Conservation (phyloP, 163 green algal genomes). For the Trebouxia gelatinosa region DNA sequence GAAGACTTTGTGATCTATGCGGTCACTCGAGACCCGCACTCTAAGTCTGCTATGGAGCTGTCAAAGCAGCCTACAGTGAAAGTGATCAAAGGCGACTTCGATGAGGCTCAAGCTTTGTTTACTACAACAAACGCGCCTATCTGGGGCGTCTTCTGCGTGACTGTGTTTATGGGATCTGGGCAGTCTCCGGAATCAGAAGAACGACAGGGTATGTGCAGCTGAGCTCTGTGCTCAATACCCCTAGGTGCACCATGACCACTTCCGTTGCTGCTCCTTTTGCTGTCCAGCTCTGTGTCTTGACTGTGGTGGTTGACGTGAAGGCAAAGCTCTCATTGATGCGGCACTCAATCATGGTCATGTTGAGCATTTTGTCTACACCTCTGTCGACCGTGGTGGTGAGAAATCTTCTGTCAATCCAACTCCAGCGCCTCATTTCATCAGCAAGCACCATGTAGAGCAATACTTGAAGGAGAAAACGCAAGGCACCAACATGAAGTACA, state of each 20-base stretch:
- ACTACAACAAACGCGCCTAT: background rate
- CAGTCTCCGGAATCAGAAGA: background rate
- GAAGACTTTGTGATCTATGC: conserved; percentile 9
- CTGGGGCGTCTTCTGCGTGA: conserved; percentile 3
- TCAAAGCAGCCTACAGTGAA: background rate
- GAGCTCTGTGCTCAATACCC: no score
- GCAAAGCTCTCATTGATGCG: background rate
- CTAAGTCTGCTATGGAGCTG: background rate
- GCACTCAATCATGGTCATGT: background rate
- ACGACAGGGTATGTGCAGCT: no score
- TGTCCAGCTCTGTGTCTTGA: no score
- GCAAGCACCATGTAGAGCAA: conserved; percentile 17
- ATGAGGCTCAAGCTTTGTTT: background rate
- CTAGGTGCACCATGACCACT: no score
- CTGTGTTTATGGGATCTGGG: background rate
- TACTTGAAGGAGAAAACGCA: background rate
- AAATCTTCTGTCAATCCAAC: background rate
- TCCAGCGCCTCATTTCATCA: conserved; percentile 5
- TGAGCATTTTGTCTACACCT: conserved; percentile 10
- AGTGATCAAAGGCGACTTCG: background rate
- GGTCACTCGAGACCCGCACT: background rate
- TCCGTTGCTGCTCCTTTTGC: no score
- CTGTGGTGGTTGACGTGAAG: no score
- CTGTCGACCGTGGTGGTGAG: background rate
- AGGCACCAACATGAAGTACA: background rate